Base-by-base conservation (phyloP, 306 rosid genomes). In the Castanospermum australe region DNA sequence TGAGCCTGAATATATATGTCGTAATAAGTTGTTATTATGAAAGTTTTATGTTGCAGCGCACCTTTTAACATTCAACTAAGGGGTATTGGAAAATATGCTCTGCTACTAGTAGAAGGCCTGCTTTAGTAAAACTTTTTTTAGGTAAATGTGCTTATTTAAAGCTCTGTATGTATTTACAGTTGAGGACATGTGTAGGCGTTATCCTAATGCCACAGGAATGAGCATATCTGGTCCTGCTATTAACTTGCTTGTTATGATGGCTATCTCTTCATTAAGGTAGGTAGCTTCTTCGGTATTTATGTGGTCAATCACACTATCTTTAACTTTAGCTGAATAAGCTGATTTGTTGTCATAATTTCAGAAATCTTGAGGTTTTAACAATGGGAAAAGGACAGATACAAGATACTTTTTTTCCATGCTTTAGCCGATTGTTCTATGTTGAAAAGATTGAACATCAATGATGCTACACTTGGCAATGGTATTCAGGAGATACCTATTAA, bases 151-250 rank as follows among this genome's bases (percentile, higher is more conserved):
- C 85, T 80, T 42, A 87, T 79, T 77, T 47, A 24, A 69, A 56
- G 55, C 74, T 83, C 13, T 14, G 13, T 56, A 21, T 85, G 56
- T 36, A 52, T 80, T 67, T 86, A 63, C 91, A 96, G 99, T 96
- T 83, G 99, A 90, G 84, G 94, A 93, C 85, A 89, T 96, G 92
- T 93, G 99, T 84, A 86, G 89, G 78, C 92, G 98, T 51, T 96
- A 96, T 88, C 99, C 99, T 11, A 96, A 91, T 86, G 99, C 98
- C 32, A 91, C 97, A 52, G 93, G 89, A 67, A 84, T 96, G 83
- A 93, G 90, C 79, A 82, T 96, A 74, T 89, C 93, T 69, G 96
- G 97, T 70, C 90, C 89, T 77, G 17, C 88, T 36, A 84, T 91
- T 54, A 89, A 86, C 71, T 67, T 79, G 76, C 93, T 96, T 77